Evolutionary conservation across 164 flowering plant species (phyloP), one percentile per base, ranked within the genome.

Genomic region (Echeveria elegans): DNA sequence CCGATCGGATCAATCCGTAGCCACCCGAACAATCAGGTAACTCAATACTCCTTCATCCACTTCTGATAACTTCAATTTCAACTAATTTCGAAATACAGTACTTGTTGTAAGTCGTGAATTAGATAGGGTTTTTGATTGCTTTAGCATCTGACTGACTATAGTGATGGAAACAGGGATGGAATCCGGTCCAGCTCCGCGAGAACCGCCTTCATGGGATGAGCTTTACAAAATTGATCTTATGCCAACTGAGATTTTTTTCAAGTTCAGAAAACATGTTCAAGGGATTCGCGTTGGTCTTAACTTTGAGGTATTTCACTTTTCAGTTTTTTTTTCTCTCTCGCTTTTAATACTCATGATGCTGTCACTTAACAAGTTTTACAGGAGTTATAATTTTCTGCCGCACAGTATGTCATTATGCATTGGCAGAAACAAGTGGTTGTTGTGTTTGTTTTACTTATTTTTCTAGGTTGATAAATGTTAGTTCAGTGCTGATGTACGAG

Each of bases 231-330:
- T 92, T 36, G 75, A 88, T 79, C 76, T 88, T 71, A 70, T 88
- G 56, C 98, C 96, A 0, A 80, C 91, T 0, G 93, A 92, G 77
- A 66, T 90, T 68, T 88, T 92, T 73, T 64, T 88, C 73, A 92
- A 92, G 81, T 90, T 92, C 67, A 73, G 98, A 65, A 87, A 85
- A 75, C 84, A 83, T 69, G 45, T 83, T 36, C 74, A 88, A 50
- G 92, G 92, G 7, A 23, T 88, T 65, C 88, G 93, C 12, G 69
- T 86, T 41, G 95, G 95, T 30, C 62, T 88, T 71, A 90, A 90
- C 72, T 70, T 92, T 65, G 93, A 89, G 92, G 96, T 88, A 74
- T 8, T 43, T 31, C 30, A 53, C 10, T 52, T 36, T 5, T 18
- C 21, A 21, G 8, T 38, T 38, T 38, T 10, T 38, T 38, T 38